phyloP scores from a whole-genome alignment of 2,329 filamentous ascomycete species.

The Calonectria hongkongensis region DNA sequence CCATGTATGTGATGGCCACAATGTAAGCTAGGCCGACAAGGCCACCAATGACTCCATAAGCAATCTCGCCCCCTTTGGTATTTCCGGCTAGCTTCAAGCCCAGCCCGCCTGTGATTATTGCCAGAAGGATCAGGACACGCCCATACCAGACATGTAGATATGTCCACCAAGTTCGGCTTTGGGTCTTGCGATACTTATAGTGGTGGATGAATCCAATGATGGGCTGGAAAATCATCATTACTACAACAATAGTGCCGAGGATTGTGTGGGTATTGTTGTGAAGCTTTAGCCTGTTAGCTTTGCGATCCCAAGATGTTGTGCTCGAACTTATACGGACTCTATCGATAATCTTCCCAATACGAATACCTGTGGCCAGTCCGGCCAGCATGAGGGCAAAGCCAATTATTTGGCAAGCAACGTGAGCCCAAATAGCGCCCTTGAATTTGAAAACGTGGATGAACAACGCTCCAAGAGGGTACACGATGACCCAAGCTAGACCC shows the following conservation, averaged over 20 bases:
- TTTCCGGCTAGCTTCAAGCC: slow-evolving; percentile 10
- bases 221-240: slow-evolving; percentile 23
- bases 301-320: background rate
- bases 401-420: slow-evolving; percentile 20
- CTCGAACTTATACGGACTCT: background rate
- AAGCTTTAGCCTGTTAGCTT: background rate
- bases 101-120: slow-evolving; percentile 21
- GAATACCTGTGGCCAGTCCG: slow-evolving; percentile 16
- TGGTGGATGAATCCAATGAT: slow-evolving; percentile 21
- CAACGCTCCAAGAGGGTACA: slow-evolving; percentile 14
- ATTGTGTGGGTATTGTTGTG: slow-evolving; percentile 16
- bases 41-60: slow-evolving; percentile 12
- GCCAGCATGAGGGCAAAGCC: slow-evolving; percentile 14
- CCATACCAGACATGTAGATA: slow-evolving; percentile 30
- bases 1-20: background rate
- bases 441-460: slow-evolving; percentile 24
- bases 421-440: slow-evolving; percentile 22
- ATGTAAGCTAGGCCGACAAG: slow-evolving; percentile 8
- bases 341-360: slow-evolving; percentile 15
- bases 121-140: slow-evolving; percentile 10
- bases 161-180: background rate
- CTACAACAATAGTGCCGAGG: slow-evolving; percentile 8
- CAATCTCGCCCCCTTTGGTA: slow-evolving; percentile 6
- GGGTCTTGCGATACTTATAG: slow-evolving; percentile 17
- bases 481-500: slow-evolving; percentile 20